Evolutionary conservation across 805 yeast species (phyloP).

Genomic region (Saturnispora quitensis): DNA sequence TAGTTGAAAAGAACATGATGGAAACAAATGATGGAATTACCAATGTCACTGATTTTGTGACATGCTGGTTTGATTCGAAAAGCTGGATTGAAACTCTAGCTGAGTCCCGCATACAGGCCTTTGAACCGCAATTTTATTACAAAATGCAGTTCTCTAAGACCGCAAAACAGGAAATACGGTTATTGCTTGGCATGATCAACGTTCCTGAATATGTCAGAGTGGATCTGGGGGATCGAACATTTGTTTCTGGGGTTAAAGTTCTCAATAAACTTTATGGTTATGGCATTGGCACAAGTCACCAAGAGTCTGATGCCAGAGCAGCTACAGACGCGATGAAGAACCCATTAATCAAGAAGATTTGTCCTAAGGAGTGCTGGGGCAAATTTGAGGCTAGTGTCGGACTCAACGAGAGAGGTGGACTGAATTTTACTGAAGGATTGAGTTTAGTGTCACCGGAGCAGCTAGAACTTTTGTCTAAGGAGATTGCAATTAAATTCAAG

Average conservation of each 20-base stretch:
- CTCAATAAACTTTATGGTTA: constrained; percentile 56
- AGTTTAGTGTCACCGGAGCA: constrained; percentile 1
- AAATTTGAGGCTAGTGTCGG: constrained; percentile 12
- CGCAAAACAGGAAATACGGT: constrained; percentile 55
- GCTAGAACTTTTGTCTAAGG: constrained; percentile 6
- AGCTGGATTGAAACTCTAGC: constrained; percentile 48
- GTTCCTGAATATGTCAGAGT: constrained; percentile 37
- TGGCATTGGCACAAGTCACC: constrained; percentile 60
- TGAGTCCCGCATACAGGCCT: constrained; percentile 20
- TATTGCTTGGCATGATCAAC: constrained; percentile 41
- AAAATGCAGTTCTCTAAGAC: constrained; percentile 14
- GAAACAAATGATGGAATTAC: constrained; percentile 48
- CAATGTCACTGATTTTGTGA: constrained; percentile 21
- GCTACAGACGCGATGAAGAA: constrained; percentile 55
- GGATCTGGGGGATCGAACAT: constrained; percentile 17
- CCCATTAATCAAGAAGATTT: constrained; percentile 10
- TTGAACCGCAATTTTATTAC: constrained; percentile 11
- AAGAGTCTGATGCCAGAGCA: constrained; percentile 74
- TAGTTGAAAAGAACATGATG: constrained; percentile 34
- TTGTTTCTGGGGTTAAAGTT: constrained; percentile 47
- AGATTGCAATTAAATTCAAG: constrained; percentile 8
- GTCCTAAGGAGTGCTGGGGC: constrained; percentile 10
- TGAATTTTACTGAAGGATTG: constrained; percentile 8
- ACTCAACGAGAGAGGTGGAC: constrained; percentile 10
- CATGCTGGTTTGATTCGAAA: constrained; percentile 38